These are phyloP conservation scores for Aureobasidium sp. DNA, from an alignment of 2,329 filamentous ascomycete genomes.

Conservation along the genomic window DNA sequence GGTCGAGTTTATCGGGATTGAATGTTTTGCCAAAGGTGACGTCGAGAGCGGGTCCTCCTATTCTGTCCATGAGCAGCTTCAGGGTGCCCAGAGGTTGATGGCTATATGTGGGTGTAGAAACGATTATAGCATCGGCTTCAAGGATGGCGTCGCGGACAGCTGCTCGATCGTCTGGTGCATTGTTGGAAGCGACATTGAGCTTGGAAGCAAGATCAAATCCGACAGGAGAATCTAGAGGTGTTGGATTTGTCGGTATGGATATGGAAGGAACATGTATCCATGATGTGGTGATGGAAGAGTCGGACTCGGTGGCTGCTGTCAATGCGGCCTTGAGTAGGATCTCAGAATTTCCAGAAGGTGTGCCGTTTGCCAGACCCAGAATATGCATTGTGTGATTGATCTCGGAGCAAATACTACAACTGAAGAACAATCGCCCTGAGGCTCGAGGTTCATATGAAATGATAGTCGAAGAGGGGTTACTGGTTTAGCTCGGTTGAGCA, in stretches of 20 bases:
- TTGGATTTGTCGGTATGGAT: conserved; percentile 14
- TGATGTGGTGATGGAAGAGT: conserved; percentile 16
- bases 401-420: not conserved
- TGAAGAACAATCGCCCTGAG: not conserved
- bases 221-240: not conserved
- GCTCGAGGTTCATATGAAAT: not conserved
- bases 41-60: conserved; percentile 13
- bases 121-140: conserved; percentile 18
- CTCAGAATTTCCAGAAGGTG: conserved; percentile 15
- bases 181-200: conserved; percentile 7
- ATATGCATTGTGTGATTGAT: conserved; percentile 15
- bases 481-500: not conserved
- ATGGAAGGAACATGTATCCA: conserved; percentile 17
- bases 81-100: conserved; percentile 17
- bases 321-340: conserved; percentile 17
- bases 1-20: conserved; percentile 11
- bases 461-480: not conserved
- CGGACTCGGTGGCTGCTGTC: not conserved
- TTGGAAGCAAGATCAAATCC: conserved; percentile 2
- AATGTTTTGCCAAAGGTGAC: conserved; percentile 3
- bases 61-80: conserved; percentile 17
- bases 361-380: conserved; percentile 16
- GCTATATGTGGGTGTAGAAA: conserved; percentile 16
- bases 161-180: conserved; percentile 17
- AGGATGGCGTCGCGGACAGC: conserved; percentile 18